Percentiles rank a stretch among this genome's conserved stretches.
These are phyloP conservation scores for Calonectria crousiana DNA, from an alignment of 2,329 filamentous ascomycete species.

Conservation along the genomic window DNA sequence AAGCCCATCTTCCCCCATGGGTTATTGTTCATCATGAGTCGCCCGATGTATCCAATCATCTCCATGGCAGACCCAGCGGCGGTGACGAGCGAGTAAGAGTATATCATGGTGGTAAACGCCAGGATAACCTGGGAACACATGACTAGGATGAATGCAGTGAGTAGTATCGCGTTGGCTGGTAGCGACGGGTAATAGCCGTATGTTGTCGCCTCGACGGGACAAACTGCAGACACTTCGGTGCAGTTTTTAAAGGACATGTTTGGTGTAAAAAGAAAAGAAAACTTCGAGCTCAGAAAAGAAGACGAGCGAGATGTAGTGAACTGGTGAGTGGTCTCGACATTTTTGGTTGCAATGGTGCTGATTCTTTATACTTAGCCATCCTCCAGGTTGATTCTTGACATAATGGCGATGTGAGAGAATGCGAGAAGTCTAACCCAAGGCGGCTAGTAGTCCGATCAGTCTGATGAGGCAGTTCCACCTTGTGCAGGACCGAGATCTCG, in stretches of 20 bases:
- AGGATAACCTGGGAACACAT: slow-evolving; percentile 49
- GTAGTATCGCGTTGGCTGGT: slow-evolving; percentile 46
- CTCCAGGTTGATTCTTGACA: background rate
- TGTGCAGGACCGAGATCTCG: background rate
- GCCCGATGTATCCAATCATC: slow-evolving; percentile 55
- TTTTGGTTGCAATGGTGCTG: background rate
- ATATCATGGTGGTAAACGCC: slow-evolving; percentile 51
- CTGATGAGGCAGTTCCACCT: background rate
- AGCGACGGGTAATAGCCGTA: slow-evolving; percentile 40
- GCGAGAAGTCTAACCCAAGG: background rate
- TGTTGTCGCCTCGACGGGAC: slow-evolving; percentile 40
- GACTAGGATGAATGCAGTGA: slow-evolving; percentile 50
- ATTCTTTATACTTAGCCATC: background rate
- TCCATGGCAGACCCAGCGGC: slow-evolving; percentile 55
- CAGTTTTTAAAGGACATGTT: slow-evolving; percentile 22
- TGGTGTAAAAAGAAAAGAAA: background rate
- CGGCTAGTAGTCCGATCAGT: slow-evolving; percentile 4
- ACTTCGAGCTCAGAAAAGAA: background rate
- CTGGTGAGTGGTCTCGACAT: background rate
- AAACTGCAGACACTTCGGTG: slow-evolving; percentile 37
- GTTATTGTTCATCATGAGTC: slow-evolving; percentile 53
- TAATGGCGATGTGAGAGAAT: background rate
- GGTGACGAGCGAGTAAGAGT: slow-evolving; percentile 52
- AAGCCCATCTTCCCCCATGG: slow-evolving; percentile 56
- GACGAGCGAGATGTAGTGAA: background rate